These are phyloP conservation scores for Lichenothelia convexa DNA, from an alignment of 495 filamentous ascomycete genomes.

Conservation along the genomic window DNA sequence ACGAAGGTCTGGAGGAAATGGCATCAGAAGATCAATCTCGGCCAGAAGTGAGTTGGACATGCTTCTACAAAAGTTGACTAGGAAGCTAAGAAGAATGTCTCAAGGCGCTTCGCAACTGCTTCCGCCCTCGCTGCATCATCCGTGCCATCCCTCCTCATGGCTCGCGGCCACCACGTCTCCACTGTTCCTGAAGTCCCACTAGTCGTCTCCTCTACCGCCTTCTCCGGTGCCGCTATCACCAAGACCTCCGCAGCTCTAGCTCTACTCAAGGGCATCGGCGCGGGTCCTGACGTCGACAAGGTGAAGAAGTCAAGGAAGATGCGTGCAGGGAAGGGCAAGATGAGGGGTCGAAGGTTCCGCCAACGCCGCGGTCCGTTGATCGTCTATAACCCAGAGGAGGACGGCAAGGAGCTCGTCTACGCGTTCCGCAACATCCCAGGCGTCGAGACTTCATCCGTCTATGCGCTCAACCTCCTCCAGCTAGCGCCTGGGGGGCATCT, in stretches of 20 bases:
- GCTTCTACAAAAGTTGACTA: slow-evolving; percentile 8
- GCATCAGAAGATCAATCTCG: slow-evolving; percentile 99
- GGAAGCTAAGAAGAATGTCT: slow-evolving; percentile 2
- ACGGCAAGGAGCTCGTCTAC: slow-evolving; percentile 75
- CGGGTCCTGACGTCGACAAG: slow-evolving; percentile 77
- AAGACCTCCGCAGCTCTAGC: slow-evolving; percentile 80
- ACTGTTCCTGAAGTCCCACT: slow-evolving; percentile 90
- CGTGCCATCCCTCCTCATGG: slow-evolving; percentile 79
- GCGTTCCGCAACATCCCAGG: slow-evolving; percentile 97
- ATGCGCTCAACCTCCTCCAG: slow-evolving; percentile 93
- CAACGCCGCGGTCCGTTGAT: slow-evolving; percentile 94
- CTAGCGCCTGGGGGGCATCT: slow-evolving; percentile 97
- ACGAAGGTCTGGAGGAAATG: slow-evolving; percentile 99
- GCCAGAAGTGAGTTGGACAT: slow-evolving; percentile 55
- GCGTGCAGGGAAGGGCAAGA: slow-evolving; percentile 94
- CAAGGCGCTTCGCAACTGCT: slow-evolving; percentile 85
- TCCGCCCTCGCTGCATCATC: slow-evolving; percentile 95
- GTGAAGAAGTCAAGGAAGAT: slow-evolving; percentile 86
- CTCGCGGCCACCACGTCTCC: slow-evolving; percentile 88
- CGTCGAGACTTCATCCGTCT: slow-evolving; percentile 92
- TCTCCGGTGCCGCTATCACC: slow-evolving; percentile 53
- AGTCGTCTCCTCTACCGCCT: slow-evolving; percentile 76
- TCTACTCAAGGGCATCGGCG: slow-evolving; percentile 78
- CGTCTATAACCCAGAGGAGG: slow-evolving; percentile 84
- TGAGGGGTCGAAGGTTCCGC: slow-evolving; percentile 82